Evolutionary conservation across 2,329 filamentous ascomycete species (phyloP), one percentile per base, ranked within the genome.

Genomic region (Neofusicoccum cordaticola): DNA sequence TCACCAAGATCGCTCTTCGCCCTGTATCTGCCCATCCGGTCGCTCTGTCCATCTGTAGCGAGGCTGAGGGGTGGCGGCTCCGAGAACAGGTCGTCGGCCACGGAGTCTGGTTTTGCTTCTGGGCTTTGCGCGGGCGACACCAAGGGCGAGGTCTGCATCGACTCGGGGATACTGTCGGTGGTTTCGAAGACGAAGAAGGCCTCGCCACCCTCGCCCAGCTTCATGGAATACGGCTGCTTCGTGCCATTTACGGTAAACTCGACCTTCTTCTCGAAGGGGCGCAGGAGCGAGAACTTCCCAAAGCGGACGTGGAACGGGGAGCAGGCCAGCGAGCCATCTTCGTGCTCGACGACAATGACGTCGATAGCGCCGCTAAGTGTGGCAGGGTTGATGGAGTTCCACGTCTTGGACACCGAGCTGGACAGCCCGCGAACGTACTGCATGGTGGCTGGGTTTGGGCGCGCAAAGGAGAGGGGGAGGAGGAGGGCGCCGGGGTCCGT

Each of bases 111-210:
- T 45, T 90, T 81, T n/a, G 87, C 70, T 67, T 81, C 86, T 19
- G 95, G 95, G 73, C 93, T 97, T 62, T 87, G 86, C n/a, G 88
- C 90, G 4, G 95, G 95, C 27, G 93, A 97, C 60, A 96, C 91
- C 61, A 98, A 83, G 39, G 95, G 95, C 53, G 94, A 98, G 1
- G 95, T 99, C 80, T 98, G 95, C 74, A 98, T 82, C 64, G 90
- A 92, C 76, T 91, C 90, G n/a, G 95, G 95, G 66, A 99, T 95
- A 72, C 88, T 90, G 70, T 94, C 92, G 62, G 89, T 90, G 8
- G 95, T 99, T 80, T 98, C 93, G 73, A 99, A 98, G 68, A 99
- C 93, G 78, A 99, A 99, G 81, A 99, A 99, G 31, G 95, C 95
- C 81, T 99, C 95, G 69, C 95, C 95, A 61, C 92, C 95, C 76